Evolutionary conservation across 1,284 basidiomycete genomes (phyloP), one percentile per base, ranked within the genome.

Genomic region (Cutaneotrichosporon curvatum): DNA sequence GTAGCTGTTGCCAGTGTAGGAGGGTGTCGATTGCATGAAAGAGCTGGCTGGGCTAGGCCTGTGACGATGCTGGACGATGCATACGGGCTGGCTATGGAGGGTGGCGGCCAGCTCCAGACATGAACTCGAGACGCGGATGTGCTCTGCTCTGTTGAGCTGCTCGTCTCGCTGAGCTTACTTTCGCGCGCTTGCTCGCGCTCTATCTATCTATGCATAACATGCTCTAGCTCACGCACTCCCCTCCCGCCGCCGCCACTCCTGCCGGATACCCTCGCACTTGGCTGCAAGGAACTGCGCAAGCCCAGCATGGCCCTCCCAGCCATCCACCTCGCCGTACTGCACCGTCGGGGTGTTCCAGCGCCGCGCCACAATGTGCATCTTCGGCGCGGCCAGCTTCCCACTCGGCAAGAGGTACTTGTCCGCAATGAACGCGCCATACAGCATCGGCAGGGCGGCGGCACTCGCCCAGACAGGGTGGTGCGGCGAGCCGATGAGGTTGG

Each of bases 381-480:
- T 64, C 18, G 56, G 62, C 1, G 55, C 62, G 1, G 66, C 61
- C 10, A 60, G 50, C 38, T 59, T 55, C 2, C 39, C 25, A 1
- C 60, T 33, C 2, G 64, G 54, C 4, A 53, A 44, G 19, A 68
- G 48, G 53, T 59, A 63, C 28, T 37, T 22, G 35, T 50, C 43
- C 19, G 58, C 54, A 16, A 70, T 50, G 10, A 66, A 37, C 6
- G 65, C 63, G 6, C 62, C 61, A 50, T 68, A 68, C 18, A 70
- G 37, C 53, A 68, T 61, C 1, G 61, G 56, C 3, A 56, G 37
- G 10, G 67, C 64, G 32, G 60, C 61, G 41, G 60, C 51, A 23
- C 51, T 51, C 8, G 65, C 50, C 40, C 60, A 61, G 1, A 64
- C 55, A 2, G 63, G 61, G 48, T 70, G 68, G 38, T 57, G 53